Evolutionary conservation across 2,329 filamentous ascomycete species (phyloP), one percentile per base, ranked within the genome.

Genomic region (Endothia cerciana): DNA sequence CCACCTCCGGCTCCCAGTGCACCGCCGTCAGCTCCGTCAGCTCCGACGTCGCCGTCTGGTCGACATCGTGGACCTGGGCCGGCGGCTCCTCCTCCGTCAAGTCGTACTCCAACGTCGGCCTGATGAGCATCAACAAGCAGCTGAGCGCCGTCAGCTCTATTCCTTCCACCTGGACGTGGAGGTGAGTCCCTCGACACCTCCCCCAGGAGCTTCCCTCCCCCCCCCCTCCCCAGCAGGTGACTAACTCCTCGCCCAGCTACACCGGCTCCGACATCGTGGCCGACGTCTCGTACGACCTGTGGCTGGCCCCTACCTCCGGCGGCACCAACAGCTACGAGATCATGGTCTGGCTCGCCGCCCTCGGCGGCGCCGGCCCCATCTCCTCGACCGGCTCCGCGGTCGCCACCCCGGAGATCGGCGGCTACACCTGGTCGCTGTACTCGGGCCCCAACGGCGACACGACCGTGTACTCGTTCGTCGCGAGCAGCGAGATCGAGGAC

Each of bases 311-410:
- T 19, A 79, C 81, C 15, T 78, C 79, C 13, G 77, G 81, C 1
- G 75, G 74, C 57, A 73, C 65, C 6, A 72, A 82, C 36, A 77
- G 85, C 71, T 88, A 87, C 73, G 87, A 89, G 76, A 81, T 89
- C 74, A 89, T 90, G 87, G 80, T 89, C 71, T 90, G 87, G 87
- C 78, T 89, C 56, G 83, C 79, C 1, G 80, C 82, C 2, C 77
- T 86, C 57, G 87, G 86, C 38, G 85, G 85, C 63, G 86, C 86
- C 1, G 83, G 84, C 0, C 86, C 87, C 45, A 88, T 89, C 77
- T 83, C 81, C 45, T 71, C 74, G 45, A 82, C 78, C 8, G 86
- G 85, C 64, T 80, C 77, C 33, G 70, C 84, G 6, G 79, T 89
- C 69, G 85, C 82, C 3, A 86, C 80, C 0, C 78, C 82, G 15